Percentiles rank a stretch among this genome's conserved stretches.
These are phyloP conservation scores for Monocercomonoides exilis DNA, from an alignment of 78 protist genomes.

Conservation along the genomic window DNA sequence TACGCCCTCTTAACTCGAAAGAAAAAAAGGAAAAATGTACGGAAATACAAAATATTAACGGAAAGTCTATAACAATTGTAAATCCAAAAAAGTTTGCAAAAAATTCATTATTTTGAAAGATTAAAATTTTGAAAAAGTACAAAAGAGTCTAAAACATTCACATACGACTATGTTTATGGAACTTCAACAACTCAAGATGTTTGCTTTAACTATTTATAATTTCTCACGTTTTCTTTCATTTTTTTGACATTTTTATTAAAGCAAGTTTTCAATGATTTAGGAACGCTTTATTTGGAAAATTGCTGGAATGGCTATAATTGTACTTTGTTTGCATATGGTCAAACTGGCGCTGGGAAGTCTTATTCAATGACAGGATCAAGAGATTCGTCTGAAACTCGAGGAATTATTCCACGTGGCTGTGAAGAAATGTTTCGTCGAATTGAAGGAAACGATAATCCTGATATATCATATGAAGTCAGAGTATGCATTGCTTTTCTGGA, in stretches of 20 bases:
- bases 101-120: neutral
- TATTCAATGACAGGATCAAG: conserved; percentile 49
- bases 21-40: neutral
- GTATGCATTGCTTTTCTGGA: neutral
- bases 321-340: conserved; percentile 60
- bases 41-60: neutral
- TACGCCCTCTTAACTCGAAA: conserved; percentile 10
- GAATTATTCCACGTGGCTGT: conserved; percentile 43
- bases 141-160: too few relatives aligned
- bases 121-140: neutral
- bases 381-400: conserved; percentile 16
- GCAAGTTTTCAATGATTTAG: neutral
- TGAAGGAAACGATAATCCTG: neutral
- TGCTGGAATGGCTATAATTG: conserved; percentile 20
- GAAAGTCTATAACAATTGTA: neutral
- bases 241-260: neutral
- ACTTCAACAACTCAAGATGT: too few relatives aligned
- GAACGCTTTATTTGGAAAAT: neutral
- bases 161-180: too few relatives aligned
- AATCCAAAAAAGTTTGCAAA: neutral
- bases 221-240: neutral
- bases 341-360: conserved; percentile 49
- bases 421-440: conserved; percentile 37
- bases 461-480: neutral
- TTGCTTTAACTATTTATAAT: neutral